Conservation (phyloP, 1,139 yeast genomes). For the Magnusiomyces suaveolens region DNA sequence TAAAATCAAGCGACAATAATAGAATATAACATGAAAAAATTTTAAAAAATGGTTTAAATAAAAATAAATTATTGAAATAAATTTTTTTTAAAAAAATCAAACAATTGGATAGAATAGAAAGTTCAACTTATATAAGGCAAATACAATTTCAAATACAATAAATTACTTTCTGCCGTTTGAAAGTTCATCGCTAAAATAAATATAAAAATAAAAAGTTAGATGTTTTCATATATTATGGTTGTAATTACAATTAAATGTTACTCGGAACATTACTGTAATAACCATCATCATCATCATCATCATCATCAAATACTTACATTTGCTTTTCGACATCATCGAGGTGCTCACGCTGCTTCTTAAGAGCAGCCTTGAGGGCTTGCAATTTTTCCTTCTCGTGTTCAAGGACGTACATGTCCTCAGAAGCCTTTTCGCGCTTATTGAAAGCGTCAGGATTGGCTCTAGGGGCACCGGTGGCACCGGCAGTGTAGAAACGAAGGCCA, state of each 20-base stretch:
- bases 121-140: too few relatives aligned
- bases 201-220: neutral
- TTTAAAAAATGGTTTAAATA: neutral
- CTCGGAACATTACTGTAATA: too few relatives aligned
- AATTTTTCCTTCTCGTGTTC: conserved; percentile 56
- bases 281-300: neutral
- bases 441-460: conserved; percentile 46
- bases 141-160: neutral
- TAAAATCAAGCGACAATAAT: too few relatives aligned
- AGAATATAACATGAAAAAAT: conserved; percentile 1
- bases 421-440: conserved; percentile 60
- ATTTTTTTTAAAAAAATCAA: neutral
- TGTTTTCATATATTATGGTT: neutral
- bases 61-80: neutral
- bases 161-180: neutral
- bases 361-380: conserved; percentile 37
- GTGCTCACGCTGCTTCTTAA: conserved; percentile 42
- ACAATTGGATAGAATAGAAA: too few relatives aligned
- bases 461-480: conserved; percentile 48
- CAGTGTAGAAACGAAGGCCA: conserved; percentile 40
- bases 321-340: conserved; percentile 25
- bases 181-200: neutral
- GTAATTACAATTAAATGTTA: too few relatives aligned
- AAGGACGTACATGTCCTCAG: conserved; percentile 55
- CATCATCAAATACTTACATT: conserved; percentile 17